These are phyloP conservation scores for Penicillium simplicissimum DNA, from an alignment of 495 filamentous ascomycete species.

Conservation along the genomic window DNA sequence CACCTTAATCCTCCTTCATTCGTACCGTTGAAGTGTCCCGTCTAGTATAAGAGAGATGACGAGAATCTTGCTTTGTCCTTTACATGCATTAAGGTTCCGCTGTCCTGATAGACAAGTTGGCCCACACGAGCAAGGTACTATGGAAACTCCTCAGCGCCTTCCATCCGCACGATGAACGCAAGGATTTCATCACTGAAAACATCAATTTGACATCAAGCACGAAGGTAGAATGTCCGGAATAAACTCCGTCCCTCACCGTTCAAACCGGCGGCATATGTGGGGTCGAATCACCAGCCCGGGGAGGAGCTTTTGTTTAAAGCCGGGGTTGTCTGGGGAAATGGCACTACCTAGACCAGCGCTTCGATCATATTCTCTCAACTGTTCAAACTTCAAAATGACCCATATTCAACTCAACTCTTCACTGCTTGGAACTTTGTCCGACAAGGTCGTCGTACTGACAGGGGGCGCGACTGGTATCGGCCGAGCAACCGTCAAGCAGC, in stretches of 20 bases:
- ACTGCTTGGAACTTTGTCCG: conserved; percentile 22
- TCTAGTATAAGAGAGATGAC: no score
- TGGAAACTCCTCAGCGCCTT: no score
- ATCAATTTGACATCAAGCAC: background rate
- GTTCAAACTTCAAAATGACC: conserved; percentile 10
- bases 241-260: background rate
- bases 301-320: conserved; percentile 8
- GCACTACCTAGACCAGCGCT: background rate
- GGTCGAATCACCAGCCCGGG: conserved; percentile 6
- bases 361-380: background rate
- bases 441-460: conserved; percentile 40
- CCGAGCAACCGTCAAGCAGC: conserved; percentile 29
- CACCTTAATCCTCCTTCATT: no score
- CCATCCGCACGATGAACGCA: no score
- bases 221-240: background rate
- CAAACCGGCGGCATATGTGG: background rate
- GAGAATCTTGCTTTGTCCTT: no score
- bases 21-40: no score
- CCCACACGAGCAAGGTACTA: no score
- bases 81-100: no score
- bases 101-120: no score
- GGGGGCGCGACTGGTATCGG: conserved; percentile 43
- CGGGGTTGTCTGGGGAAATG: background rate
- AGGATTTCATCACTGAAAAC: background rate
- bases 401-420: conserved; percentile 16